Percentiles rank a stretch among this genome's conserved stretches.
Conservation (phyloP, 2,329 filamentous ascomycete genomes). For the Ascosphaera aggregata region DNA sequence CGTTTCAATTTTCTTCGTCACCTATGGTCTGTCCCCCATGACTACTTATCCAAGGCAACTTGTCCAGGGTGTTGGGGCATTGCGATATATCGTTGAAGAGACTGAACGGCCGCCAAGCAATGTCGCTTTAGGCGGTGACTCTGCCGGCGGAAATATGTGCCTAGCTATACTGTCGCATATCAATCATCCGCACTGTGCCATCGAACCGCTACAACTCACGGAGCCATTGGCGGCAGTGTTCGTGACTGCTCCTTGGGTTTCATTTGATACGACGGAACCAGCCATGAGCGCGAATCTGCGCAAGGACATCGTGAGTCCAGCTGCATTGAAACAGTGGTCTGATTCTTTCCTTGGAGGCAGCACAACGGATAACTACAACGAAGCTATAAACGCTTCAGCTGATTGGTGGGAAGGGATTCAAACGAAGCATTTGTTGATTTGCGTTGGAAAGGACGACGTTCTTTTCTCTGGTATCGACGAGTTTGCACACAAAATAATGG, state of each 20-base stretch:
- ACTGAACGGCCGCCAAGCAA: conserved; percentile 11
- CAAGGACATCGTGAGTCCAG: conserved; percentile 26
- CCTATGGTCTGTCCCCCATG: conserved; percentile 28
- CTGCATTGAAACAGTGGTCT: conserved; percentile 23
- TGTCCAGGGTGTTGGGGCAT: conserved; percentile 14
- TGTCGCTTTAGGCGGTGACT: conserved; percentile 18
- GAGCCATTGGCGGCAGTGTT: conserved; percentile 22
- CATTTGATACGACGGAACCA: conserved; percentile 23
- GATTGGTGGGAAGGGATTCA: conserved; percentile 31
- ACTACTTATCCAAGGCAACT: conserved; percentile 18
- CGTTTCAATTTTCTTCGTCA: conserved; percentile 26
- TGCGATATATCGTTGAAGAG: conserved; percentile 16
- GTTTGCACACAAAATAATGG: conserved; percentile 24
- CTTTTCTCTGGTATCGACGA: conserved; percentile 31
- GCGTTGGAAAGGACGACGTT: conserved; percentile 31
- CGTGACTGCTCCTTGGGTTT: conserved; percentile 32
- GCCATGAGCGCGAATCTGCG: conserved; percentile 23
- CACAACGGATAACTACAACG: conserved; percentile 27
- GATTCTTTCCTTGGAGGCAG: conserved; percentile 22
- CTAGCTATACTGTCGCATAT: conserved; percentile 14
- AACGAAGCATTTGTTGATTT: conserved; percentile 27
- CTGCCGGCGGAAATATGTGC: conserved; percentile 18
- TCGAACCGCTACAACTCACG: conserved; percentile 17
- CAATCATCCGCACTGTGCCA: conserved; percentile 29
- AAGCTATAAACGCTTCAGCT: conserved; percentile 24